Conservation (phyloP, 768 basidiomycete species). For the Filobasidium floriforme region DNA sequence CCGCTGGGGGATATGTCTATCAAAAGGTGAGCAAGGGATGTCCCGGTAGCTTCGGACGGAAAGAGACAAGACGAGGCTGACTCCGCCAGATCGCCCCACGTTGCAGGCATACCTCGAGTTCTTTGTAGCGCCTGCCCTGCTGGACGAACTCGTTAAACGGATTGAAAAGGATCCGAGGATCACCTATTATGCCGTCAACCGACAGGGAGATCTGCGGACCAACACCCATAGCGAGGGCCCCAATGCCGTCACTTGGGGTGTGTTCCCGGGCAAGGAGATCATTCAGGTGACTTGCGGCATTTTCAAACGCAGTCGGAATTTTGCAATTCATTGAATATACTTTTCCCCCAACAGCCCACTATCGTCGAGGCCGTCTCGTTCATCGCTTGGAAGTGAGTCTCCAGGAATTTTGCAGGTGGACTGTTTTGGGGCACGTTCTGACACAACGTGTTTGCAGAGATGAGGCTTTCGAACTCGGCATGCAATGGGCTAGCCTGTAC, state of each 20-base stretch:
- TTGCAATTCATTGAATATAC: constrained; percentile 9
- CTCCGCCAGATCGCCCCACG: background rate
- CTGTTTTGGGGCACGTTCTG: constrained; percentile 11
- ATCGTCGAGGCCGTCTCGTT: constrained; percentile 95
- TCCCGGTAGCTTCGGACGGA: background rate
- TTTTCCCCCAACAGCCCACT: constrained; percentile 52
- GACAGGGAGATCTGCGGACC: constrained; percentile 83
- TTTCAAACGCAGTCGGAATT: background rate
- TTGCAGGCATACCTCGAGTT: constrained; percentile 87
- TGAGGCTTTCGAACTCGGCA: constrained; percentile 85
- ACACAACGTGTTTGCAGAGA: constrained; percentile 50
- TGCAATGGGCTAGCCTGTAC: constrained; percentile 83
- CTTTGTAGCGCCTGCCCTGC: constrained; percentile 70
- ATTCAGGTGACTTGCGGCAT: constrained; percentile 51
- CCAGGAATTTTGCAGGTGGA: constrained; percentile 49
- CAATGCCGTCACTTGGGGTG: constrained; percentile 98
- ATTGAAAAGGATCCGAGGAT: constrained; percentile 81
- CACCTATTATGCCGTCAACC: constrained; percentile 97
- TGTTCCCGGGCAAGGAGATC: constrained; percentile 95
- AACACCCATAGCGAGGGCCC: constrained; percentile 93
- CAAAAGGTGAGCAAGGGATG: constrained; percentile 61
- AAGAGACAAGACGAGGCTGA: too few species aligned
- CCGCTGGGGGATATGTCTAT: constrained; percentile 85
- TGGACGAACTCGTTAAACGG: constrained; percentile 63
- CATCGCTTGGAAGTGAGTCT: constrained; percentile 77